Base-by-base conservation (phyloP, 352 stramenopile genomes). In the Phytophthora aleatoria region DNA sequence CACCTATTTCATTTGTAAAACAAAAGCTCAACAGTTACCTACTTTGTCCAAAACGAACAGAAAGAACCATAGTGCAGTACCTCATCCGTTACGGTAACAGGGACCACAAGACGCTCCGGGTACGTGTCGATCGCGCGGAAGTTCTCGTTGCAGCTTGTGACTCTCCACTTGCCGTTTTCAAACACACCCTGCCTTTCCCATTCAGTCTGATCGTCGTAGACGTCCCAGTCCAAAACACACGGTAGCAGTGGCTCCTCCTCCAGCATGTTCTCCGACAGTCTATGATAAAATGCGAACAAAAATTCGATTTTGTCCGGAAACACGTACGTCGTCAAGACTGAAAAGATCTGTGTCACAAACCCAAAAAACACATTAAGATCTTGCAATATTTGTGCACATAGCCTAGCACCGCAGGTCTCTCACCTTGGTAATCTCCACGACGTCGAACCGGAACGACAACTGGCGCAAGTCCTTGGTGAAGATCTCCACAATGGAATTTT, bases 81-180 rank as follows among this genome's bases (percentile, higher is more conserved):
- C 44, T 86, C 88, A 57, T 98, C 96, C 24, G 93, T 79, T 16
- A 99, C 83, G 12, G 74, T 83, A 3, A 84, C 56, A 5, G 97
- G 97, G 16, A 98, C 96, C n/a, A 98, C 85, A 35, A 99, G 67
- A 5, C 97, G 80, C 16, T 89, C 86, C 0, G 97, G 96, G 70
- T 99, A 99, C 27, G 92, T 97, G 26, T 93, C 77, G 58, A 96
- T 98, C 50, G 96, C 65, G 2, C 60, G 52, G 58, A 96, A 98
- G 57, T 73, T 79, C 35, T 85, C 65, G 53, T 95, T 95, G 33
- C 87, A 66, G 51, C 57, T 70, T 0, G 81, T 78, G 15, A 91
- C 66, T 31, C 86, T 71, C 86, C 86, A 95, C 38, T 84, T 82
- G 28, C 65, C 70, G 50, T 77, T 87, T 24, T 90, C 78, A 20